Base-by-base conservation (phyloP, 164 flowering plant genomes). In the Tinospora cordifolia region DNA sequence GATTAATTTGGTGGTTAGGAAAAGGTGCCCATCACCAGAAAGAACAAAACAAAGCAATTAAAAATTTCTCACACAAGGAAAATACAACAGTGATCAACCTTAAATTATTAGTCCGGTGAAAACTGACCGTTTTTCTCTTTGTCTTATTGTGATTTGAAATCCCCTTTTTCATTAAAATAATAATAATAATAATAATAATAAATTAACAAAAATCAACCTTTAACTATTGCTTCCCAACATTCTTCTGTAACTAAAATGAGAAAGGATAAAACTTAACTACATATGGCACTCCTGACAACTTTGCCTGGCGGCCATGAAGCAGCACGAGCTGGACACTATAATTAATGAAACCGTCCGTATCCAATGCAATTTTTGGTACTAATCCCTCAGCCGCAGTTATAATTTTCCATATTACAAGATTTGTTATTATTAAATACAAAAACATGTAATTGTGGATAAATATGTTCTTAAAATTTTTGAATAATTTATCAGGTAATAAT, bases 271-370 rank as follows among this genome's bases (percentile, higher is more conserved):
- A 13, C 47, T 44, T 14, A 7, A 13, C 47, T 10, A 44, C 4
- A 30, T 30, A 30, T 44, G 12, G 47, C 10, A 44, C 8, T 9
- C 12, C 47, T 44, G 47, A 44, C 47, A 10, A 44, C 14, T 19
- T 54, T 54, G 60, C 60, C 59, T 54, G 60, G 60, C n/a, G 19
- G 21, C n/a, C n/a, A 54, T 54, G 60, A 8, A 54, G 24, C 60
- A 54, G 22, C 60, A 54, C n/a, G 60, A 54, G 60, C 60, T 54
- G 60, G n/a, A 19, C 0, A 54, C 21, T 54, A 54, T 54, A 54
- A 54, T 13, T 12, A 47, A 54, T 46, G 8, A 46, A 46, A 46
- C 14, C 15, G 14, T 8, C 6, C 22, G 5, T n/a, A 19, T 19
- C 9, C 24, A 54, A 21, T 54, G 21, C 24, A 8, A 8, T 41